Base-by-base conservation (phyloP, 2,329 filamentous ascomycete species). In the Dothistroma septosporum region DNA sequence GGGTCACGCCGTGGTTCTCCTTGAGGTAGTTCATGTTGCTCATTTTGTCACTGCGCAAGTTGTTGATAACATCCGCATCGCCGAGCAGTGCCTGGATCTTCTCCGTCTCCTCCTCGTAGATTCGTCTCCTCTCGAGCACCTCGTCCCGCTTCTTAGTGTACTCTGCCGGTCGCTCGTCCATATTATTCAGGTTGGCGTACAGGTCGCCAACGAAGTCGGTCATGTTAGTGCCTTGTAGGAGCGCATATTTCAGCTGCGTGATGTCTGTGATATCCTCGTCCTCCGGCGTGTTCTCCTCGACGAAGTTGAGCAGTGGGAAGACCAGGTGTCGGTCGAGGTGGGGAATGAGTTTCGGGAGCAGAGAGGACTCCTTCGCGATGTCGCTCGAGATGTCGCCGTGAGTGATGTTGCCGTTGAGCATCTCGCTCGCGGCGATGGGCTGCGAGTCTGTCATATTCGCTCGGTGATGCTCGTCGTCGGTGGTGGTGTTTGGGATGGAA, bases 151-250 rank as follows among this genome's bases (percentile, higher is more conserved):
- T 95, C 77, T 89, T 87, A 70, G 87, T 85, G 77, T 92, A 97
- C 78, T 97, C 92, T 65, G 88, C 84, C 55, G 94, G 92, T 58
- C 89, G 81, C 64, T 90, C 84, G 62, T 89, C 83, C 66, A 91
- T 85, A 70, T 87, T 84, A 80, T 97, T 87, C 68, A 99, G 86
- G 73, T 97, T 90, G 76, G 90, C 89, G 83, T 96, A 91, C 68
- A 99, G 82, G 73, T 88, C 90, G 73, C 92, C 92, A 58, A 97
- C 91, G 76, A 96, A 99, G 79, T 99, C 94, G 72, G 89, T 94
- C 94, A 99, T 99, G 83, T 97, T 97, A 73, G 94, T 97, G 77
- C 92, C 88, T 81, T 96, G 93, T 69, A 99, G 86, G 61, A 99
- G 87, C 79, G 93, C 88, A 77, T 93, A 96, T 79, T 96, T 96